Conservation (phyloP, 208 protist genomes). For the Borovskyia barvae region DNA sequence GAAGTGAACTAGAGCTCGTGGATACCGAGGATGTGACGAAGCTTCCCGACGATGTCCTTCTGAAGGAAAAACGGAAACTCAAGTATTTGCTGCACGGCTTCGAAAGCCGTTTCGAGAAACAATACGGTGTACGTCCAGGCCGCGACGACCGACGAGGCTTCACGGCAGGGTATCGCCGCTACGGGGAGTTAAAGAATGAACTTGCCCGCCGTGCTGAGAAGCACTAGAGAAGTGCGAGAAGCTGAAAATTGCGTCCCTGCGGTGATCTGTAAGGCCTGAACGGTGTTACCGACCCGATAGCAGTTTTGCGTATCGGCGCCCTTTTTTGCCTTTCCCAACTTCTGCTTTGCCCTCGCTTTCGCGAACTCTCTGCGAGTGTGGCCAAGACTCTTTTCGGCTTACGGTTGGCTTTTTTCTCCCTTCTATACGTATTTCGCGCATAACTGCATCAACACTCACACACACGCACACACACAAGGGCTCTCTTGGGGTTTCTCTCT, state of each 20-base stretch:
- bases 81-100: constrained; percentile 83
- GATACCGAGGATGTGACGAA: constrained; percentile 38
- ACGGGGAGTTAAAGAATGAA: constrained; percentile 81
- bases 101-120: constrained; percentile 74
- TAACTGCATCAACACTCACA: too few relatives aligned
- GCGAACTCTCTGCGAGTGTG: not conserved
- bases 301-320: not conserved
- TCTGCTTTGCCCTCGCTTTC: constrained; percentile 1
- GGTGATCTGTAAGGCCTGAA: too few relatives aligned
- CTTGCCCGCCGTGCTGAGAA: constrained; percentile 34
- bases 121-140: constrained; percentile 46
- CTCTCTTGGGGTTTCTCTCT: too few relatives aligned
- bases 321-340: not conserved
- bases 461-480: too few relatives aligned
- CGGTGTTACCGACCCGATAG: too few relatives aligned
- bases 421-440: constrained; percentile 6
- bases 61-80: constrained; percentile 63
- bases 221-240: constrained; percentile 1
- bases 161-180: constrained; percentile 70
- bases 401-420: not conserved
- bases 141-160: constrained; percentile 58
- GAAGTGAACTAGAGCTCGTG: constrained; percentile 36
- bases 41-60: constrained; percentile 58
- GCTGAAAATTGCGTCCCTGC: too few relatives aligned
- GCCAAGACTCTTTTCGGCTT: constrained; percentile 8